Conservation (phyloP, 306 rosid species). For the Trifolium dubium region DNA sequence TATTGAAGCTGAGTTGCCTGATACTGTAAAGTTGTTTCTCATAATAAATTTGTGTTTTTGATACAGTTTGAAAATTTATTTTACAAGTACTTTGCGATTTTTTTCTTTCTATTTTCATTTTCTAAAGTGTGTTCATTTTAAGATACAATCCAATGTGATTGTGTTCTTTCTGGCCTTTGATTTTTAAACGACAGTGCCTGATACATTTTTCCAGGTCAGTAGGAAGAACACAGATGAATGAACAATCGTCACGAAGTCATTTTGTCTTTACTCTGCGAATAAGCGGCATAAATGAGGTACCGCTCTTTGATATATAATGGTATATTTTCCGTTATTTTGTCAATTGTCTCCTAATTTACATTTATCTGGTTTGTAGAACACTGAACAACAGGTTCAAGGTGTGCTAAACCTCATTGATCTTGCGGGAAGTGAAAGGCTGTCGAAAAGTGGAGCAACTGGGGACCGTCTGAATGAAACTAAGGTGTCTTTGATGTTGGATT, state of each 20-base stretch:
- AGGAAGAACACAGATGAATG: constrained; percentile 95
- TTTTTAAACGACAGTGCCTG: background rate
- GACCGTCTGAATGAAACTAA: constrained; percentile 97
- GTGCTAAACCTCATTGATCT: constrained; percentile 88
- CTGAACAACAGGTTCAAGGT: constrained; percentile 96
- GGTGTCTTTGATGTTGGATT: constrained; percentile 51
- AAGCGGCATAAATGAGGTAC: constrained; percentile 83
- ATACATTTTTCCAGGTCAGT: constrained; percentile 71
- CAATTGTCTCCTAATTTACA: constrained; percentile 20
- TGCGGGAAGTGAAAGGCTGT: constrained; percentile 95
- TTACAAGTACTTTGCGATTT: background rate
- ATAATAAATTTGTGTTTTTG: constrained; percentile 1
- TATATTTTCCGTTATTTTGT: constrained; percentile 1
- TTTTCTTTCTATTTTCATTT: no score
- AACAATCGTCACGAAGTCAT: constrained; percentile 93
- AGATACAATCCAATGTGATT: background rate
- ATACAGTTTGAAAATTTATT: background rate
- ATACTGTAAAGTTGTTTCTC: background rate
- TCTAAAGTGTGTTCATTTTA: background rate
- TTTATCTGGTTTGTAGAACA: constrained; percentile 50
- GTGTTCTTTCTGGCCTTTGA: background rate
- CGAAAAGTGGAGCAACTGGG: constrained; percentile 90
- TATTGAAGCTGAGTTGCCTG: constrained; percentile 8
- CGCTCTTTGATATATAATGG: background rate
- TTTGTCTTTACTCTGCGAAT: constrained; percentile 91